Evolutionary conservation across 2,329 filamentous ascomycete genomes (phyloP).

Genomic region (Trichoderma atroviride): DNA sequence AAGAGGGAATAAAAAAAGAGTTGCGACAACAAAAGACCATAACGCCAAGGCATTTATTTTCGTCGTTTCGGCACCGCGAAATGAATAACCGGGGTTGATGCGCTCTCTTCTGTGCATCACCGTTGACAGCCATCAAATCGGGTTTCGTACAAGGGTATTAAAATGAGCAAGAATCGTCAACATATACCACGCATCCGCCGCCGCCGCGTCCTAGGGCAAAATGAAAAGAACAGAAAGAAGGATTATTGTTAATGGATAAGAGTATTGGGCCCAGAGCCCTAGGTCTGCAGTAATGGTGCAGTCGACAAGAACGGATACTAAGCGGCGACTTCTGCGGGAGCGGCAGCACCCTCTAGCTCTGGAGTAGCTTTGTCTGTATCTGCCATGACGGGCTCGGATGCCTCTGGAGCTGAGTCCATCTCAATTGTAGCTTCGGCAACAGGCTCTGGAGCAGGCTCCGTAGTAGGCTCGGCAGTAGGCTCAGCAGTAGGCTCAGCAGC

Average conservation of each 20-base stretch:
- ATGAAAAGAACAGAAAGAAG: not conserved
- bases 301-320: not conserved
- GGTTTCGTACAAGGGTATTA: conserved; percentile 37
- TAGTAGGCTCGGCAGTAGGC: not conserved
- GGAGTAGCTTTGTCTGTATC: not conserved
- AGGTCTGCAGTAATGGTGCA: not conserved
- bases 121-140: conserved; percentile 8
- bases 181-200: not conserved
- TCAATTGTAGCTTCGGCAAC: not conserved
- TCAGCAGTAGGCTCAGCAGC: too few relatives aligned
- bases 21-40: conserved; percentile 3
- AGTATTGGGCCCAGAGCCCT: not conserved
- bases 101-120: not conserved
- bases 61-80: conserved; percentile 22
- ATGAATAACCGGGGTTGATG: conserved; percentile 15
- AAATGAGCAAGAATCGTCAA: conserved; percentile 33
- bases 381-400: not conserved
- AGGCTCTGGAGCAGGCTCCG: not conserved
- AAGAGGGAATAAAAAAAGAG: conserved; percentile 11
- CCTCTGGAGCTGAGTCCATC: not conserved
- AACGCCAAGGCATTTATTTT: conserved; percentile 25
- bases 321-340: conserved; percentile 19
- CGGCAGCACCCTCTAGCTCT: conserved; percentile 11
- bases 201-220: not conserved
- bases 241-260: not conserved